phyloP scores from a whole-genome alignment of 345 rosid species.

The Gossypium arboreum region DNA sequence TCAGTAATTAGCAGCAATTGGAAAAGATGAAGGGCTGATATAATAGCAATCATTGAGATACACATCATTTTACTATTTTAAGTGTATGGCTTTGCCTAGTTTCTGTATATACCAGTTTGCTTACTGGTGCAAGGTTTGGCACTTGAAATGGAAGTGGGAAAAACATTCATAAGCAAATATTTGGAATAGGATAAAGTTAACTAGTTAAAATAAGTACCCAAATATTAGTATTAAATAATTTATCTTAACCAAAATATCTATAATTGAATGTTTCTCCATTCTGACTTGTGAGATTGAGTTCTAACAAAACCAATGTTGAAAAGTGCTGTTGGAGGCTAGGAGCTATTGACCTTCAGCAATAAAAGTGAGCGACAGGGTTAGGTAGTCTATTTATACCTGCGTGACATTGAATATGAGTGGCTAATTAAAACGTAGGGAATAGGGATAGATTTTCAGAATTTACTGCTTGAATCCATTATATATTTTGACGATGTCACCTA shows the following conservation, averaged over 20 bases:
- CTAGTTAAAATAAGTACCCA: background rate
- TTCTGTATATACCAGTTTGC: background rate
- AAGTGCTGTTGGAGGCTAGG: background rate
- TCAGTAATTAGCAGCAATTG: background rate
- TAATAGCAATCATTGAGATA: conserved; percentile 2
- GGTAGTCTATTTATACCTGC: background rate
- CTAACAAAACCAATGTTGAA: background rate
- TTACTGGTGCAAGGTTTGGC: background rate
- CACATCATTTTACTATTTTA: background rate
- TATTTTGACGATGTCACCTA: background rate
- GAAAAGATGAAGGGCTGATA: background rate
- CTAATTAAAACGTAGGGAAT: background rate
- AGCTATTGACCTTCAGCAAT: background rate
- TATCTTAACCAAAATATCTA: background rate
- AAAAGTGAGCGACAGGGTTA: background rate
- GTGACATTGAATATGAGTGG: background rate
- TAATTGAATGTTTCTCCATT: background rate
- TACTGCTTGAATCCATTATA: background rate
- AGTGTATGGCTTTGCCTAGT: background rate
- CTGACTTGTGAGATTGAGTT: background rate
- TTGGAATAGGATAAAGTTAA: background rate
- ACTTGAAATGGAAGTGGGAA: background rate
- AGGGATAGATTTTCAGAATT: background rate
- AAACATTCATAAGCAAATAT: background rate
- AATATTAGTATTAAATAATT: background rate